Base-by-base conservation (phyloP, 2,329 filamentous ascomycete species). In the Colletotrichum abscissum region DNA sequence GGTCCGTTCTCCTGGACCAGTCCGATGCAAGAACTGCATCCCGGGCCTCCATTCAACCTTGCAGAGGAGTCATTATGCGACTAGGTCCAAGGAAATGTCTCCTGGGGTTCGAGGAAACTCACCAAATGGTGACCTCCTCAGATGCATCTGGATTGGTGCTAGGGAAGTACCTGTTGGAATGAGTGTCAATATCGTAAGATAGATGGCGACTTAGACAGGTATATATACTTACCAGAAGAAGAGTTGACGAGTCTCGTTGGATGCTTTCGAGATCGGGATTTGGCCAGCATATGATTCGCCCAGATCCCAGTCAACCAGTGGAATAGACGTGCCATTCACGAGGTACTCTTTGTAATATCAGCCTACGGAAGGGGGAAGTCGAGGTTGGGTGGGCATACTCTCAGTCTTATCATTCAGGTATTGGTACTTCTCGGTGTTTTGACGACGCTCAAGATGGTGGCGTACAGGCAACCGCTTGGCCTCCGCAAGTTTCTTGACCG, bases 1-100 rank as follows among this genome's bases (percentile, higher is more conserved):
- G 93, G 92, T 0, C 94, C 93, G 77, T 95, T 95, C 77, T 95
- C 94, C 65, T 94, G 92, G 14, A 96, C 79, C 2, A 95, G 84
- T 5, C 92, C 93, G 76, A 91, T 88, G 14, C 94, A 85, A 1
- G 91, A 93, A 38, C 85, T 86, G 76, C 88, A 90, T 38, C 88
- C 88, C 12, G 88, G 88, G 84, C 88, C 38, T 24, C 42, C 69
- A 52, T 73, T 69, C n/a, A 73, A 52, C 64, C 66, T 72, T 49
- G 2, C n/a, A 1, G 3, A 1, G 1, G 1, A 7, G 1, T 60
- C 14, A 8, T 12, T 8, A 22, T 52, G 42, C 46, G 19, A 49
- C 19, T n/a, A n/a, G 19, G 42, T 35, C 19, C 19, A 9, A 6
- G 2, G 26, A 4, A 30, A 4, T 38, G 22, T 8, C 5, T 2